A percentile compares a stretch with the other conserved stretches of the same genome.
These are phyloP conservation scores for Russula sp. DNA, from an alignment of 768 basidiomycete species.

Conservation along the genomic window DNA sequence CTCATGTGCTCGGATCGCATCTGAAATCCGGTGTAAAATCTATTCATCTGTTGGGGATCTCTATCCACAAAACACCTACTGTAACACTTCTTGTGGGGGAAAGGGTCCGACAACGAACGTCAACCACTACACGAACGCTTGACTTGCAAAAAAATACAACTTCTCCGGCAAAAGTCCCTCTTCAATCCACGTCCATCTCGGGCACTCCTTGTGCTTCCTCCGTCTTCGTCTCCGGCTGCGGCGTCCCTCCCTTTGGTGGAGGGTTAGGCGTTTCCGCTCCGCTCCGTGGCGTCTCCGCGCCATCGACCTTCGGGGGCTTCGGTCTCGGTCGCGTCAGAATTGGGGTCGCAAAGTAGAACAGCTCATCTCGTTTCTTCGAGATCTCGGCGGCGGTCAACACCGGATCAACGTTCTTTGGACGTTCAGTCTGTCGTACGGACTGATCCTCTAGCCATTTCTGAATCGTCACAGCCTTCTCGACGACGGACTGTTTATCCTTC, in stretches of 20 bases:
- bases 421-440: slow-evolving; percentile 78
- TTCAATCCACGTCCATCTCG: slow-evolving; percentile 83
- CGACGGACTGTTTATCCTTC: slow-evolving; percentile 75
- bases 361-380: slow-evolving; percentile 85
- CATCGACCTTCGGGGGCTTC: slow-evolving; percentile 61
- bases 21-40: neutral
- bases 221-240: slow-evolving; percentile 30
- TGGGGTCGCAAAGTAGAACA: slow-evolving; percentile 82
- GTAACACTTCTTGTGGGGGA: neutral
- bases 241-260: slow-evolving; percentile 29
- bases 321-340: slow-evolving; percentile 93
- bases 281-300: slow-evolving; percentile 67
- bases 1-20: too few relatives aligned
- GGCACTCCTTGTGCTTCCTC: slow-evolving; percentile 38
- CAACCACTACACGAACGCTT: slow-evolving; percentile 7
- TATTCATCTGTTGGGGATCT: slow-evolving; percentile 4
- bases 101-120: neutral
- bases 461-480: slow-evolving; percentile 84
- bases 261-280: slow-evolving; percentile 51
- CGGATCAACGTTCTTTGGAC: slow-evolving; percentile 82
- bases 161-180: neutral
- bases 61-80: neutral
- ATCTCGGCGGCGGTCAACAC: slow-evolving; percentile 78
- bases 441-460: slow-evolving; percentile 97
- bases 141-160: neutral